phyloP scores from a whole-genome alignment of 148 eudicot genomes.

The Chenopodium formosanum region DNA sequence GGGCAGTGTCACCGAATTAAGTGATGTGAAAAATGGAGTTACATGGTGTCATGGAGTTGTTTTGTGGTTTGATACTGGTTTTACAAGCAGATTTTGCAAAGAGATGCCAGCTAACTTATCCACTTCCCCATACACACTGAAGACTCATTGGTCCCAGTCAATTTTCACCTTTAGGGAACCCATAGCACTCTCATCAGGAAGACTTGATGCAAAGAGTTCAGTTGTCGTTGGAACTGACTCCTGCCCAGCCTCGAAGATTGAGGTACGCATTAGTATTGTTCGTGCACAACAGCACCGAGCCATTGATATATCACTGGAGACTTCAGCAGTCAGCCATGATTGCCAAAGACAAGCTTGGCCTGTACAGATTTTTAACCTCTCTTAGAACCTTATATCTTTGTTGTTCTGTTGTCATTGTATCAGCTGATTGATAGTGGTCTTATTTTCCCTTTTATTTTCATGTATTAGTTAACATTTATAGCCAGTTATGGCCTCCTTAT shows the following conservation, averaged over 20 bases:
- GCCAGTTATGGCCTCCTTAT: background rate
- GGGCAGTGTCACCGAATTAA: constrained; percentile 4
- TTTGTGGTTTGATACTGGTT: constrained; percentile 91
- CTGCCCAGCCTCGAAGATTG: constrained; percentile 63
- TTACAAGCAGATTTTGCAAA: constrained; percentile 75
- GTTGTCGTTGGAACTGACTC: constrained; percentile 54
- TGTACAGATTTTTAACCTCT: constrained; percentile 65
- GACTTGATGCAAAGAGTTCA: constrained; percentile 22
- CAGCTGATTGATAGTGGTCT: background rate
- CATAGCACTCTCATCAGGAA: constrained; percentile 50
- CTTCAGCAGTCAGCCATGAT: constrained; percentile 48
- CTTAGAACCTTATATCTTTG: constrained; percentile 2
- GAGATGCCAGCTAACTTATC: constrained; percentile 65
- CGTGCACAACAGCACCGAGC: constrained; percentile 83
- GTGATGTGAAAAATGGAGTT: constrained; percentile 19
- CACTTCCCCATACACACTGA: constrained; percentile 72
- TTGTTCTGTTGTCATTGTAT: background rate
- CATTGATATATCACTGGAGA: constrained; percentile 90
- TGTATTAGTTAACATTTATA: background rate
- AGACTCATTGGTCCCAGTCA: constrained; percentile 92
- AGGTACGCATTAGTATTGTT: constrained; percentile 71
- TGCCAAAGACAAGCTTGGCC: constrained; percentile 70
- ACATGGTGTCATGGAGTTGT: constrained; percentile 78
- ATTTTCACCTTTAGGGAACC: constrained; percentile 83
- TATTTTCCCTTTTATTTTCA: background rate